Percentiles rank a stretch among this genome's conserved stretches.
Conservation (phyloP, 768 basidiomycete species). For the Leccinum longicurvipes region DNA sequence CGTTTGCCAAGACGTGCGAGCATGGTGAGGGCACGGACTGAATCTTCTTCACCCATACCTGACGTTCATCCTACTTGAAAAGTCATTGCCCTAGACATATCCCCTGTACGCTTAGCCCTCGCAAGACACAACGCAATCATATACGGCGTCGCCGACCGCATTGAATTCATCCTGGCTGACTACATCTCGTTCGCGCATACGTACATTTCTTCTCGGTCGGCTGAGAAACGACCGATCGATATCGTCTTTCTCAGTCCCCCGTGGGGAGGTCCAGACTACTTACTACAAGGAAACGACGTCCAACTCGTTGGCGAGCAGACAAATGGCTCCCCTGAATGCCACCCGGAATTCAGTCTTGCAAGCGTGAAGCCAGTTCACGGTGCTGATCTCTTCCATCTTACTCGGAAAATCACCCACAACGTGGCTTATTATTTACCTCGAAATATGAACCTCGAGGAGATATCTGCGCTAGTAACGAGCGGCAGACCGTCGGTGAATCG, state of each 20-base stretch:
- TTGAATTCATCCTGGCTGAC: slow-evolving; percentile 90
- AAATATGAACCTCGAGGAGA: slow-evolving; percentile 72
- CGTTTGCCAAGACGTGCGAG: slow-evolving; percentile 95
- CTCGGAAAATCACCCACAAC: slow-evolving; percentile 69
- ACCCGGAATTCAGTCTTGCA: slow-evolving; percentile 64
- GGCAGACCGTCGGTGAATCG: not conserved
- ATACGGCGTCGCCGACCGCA: slow-evolving; percentile 92
- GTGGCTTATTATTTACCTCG: slow-evolving; percentile 89
- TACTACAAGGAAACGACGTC: slow-evolving; percentile 29
- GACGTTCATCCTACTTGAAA: not conserved
- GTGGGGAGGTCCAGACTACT: slow-evolving; percentile 87
- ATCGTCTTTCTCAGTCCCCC: slow-evolving; percentile 93
- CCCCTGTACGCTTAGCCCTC: slow-evolving; percentile 78
- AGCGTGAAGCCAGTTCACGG: slow-evolving; percentile 81
- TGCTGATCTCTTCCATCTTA: slow-evolving; percentile 72
- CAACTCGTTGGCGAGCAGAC: not conserved
- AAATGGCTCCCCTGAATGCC: slow-evolving; percentile 18
- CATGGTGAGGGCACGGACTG: slow-evolving; percentile 55
- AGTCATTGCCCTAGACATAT: slow-evolving; percentile 95
- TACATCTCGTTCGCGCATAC: slow-evolving; percentile 75
- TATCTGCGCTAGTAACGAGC: slow-evolving; percentile 48
- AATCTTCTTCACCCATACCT: not conserved
- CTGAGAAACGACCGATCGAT: slow-evolving; percentile 58
- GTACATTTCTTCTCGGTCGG: slow-evolving; percentile 33
- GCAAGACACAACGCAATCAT: slow-evolving; percentile 92